phyloP scores from a whole-genome alignment of 257 asterid species.

The Echium plantagineum region DNA sequence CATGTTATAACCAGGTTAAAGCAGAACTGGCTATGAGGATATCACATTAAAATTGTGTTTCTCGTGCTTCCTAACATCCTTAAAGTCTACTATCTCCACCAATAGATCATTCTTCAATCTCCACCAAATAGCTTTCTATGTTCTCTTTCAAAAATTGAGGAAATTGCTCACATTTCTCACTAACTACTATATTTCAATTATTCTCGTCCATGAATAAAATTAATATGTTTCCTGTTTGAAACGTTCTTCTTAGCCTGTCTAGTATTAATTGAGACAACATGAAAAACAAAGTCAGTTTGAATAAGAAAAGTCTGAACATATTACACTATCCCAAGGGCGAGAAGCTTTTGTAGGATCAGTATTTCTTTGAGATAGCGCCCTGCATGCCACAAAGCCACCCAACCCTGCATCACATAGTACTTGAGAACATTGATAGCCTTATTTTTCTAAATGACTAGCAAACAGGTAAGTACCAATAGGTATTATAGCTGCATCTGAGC shows the following conservation, averaged over 20 bases:
- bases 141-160: too few species aligned
- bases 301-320: neutral
- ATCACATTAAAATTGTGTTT: too few species aligned
- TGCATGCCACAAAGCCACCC: conserved; percentile 40
- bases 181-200: too few species aligned
- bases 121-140: too few species aligned
- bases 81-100: too few species aligned
- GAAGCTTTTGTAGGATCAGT: conserved; percentile 38
- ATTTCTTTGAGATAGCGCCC: conserved; percentile 30
- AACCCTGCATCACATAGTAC: conserved; percentile 18
- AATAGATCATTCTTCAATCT: too few species aligned
- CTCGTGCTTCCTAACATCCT: too few species aligned
- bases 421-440: conserved; percentile 1
- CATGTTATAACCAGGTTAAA: too few species aligned
- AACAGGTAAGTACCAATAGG: conserved; percentile 23
- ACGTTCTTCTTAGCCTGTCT: neutral
- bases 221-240: too few species aligned
- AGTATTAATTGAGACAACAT: neutral
- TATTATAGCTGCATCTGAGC: conserved; percentile 35
- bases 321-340: conserved; percentile 37
- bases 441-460: neutral
- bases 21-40: too few species aligned
- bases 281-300: neutral
- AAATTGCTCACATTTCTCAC: too few species aligned
- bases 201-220: too few species aligned